Percentiles rank a stretch among this genome's conserved stretches.
These are phyloP conservation scores for Pseudogymnoascus sp. DNA, from an alignment of 2,329 filamentous ascomycete species.

Conservation along the genomic window DNA sequence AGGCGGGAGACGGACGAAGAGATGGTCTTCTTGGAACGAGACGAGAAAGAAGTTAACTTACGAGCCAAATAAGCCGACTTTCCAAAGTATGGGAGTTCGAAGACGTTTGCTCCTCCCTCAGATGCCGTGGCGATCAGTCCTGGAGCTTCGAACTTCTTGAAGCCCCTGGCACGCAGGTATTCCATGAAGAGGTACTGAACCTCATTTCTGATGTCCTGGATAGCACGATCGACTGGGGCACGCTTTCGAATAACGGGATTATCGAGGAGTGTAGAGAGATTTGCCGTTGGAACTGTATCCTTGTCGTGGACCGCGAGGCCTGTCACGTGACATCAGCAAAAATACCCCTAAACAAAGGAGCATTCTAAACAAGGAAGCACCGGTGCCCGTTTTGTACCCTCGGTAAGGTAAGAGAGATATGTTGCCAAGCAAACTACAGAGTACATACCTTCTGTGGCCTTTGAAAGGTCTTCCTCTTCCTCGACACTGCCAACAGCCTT, in stretches of 20 bases:
- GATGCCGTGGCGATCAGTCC: conserved; percentile 84
- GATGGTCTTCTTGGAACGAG: background rate
- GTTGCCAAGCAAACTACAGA: conserved; percentile 18
- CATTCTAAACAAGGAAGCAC: too few species aligned
- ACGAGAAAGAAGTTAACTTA: background rate
- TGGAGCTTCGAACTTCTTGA: conserved; percentile 80
- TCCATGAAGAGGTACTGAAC: conserved; percentile 58
- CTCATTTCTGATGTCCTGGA: conserved; percentile 44
- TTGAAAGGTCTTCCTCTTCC: conserved; percentile 43
- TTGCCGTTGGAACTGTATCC: conserved; percentile 61
- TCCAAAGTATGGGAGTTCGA: conserved; percentile 83
- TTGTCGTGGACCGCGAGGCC: conserved; percentile 32
- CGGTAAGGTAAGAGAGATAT: too few species aligned
- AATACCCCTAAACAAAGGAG: background rate
- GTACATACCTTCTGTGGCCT: conserved; percentile 33
- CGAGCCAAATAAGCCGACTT: conserved; percentile 62
- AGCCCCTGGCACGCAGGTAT: conserved; percentile 67
- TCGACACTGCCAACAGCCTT: conserved; percentile 49
- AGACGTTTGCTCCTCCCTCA: conserved; percentile 84
- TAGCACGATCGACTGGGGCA: conserved; percentile 82
- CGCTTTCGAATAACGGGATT: conserved; percentile 91
- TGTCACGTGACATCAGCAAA: conserved; percentile 12
- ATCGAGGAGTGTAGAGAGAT: conserved; percentile 76
- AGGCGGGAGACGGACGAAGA: too few species aligned
- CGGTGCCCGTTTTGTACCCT: too few species aligned